Evolutionary conservation across 73 alveolate genomes (phyloP).

Genomic region (Paramecium pentaurelia): DNA sequence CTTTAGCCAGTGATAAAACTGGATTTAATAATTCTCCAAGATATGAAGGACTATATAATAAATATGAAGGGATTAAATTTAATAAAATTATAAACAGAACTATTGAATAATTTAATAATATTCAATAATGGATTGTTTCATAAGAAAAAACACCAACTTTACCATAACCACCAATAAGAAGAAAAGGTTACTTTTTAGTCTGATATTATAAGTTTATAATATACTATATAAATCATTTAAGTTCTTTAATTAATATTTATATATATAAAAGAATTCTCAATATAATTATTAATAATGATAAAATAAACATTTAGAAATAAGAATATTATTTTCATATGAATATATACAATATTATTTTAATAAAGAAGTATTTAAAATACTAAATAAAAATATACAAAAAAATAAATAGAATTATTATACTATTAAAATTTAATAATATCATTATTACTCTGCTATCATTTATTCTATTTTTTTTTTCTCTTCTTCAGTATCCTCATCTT

Average conservation of each 20-base stretch:
- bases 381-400: too few species aligned
- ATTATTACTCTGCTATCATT: not conserved
- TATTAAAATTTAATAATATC: not conserved
- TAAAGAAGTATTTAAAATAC: too few species aligned
- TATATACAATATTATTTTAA: too few species aligned
- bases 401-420: too few species aligned
- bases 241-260: too few species aligned
- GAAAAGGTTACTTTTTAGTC: not conserved
- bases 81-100: not conserved
- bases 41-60: not conserved
- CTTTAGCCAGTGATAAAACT: slow-evolving; percentile 10
- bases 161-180: not conserved
- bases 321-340: too few species aligned
- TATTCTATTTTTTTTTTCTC: not conserved
- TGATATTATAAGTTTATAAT: not conserved
- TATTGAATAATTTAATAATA: slow-evolving; percentile 7
- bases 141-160: not conserved
- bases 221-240: not conserved
- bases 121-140: not conserved
- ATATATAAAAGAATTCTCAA: too few species aligned
- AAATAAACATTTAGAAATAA: too few species aligned
- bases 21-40: not conserved
- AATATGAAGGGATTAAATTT: not conserved
- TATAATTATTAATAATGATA: too few species aligned
- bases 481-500: not conserved